A percentile compares a stretch with the other conserved stretches of the same genome.
Conservation (phyloP, 2,329 filamentous ascomycete genomes). For the Curvularia verruculosa region DNA sequence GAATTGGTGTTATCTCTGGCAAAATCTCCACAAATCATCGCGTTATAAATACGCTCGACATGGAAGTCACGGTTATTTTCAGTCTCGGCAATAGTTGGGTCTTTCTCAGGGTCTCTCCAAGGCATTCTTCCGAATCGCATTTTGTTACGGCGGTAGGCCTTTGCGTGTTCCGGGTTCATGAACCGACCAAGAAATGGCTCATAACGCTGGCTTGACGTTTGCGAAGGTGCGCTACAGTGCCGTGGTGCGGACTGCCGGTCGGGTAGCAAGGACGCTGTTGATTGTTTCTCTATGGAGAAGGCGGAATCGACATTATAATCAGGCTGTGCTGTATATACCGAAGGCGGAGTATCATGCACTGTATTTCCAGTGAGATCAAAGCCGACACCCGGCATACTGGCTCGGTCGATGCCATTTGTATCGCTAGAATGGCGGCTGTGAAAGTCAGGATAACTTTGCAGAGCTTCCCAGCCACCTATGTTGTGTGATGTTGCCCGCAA, state of each 20-base stretch:
- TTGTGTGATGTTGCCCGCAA: constrained; percentile 5
- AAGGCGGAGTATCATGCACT: constrained; percentile 9
- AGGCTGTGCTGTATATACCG: constrained; percentile 5
- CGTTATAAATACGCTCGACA: constrained; percentile 42
- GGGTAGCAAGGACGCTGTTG: constrained; percentile 12
- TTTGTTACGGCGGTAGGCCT: constrained; percentile 30
- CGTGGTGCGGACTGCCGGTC: constrained; percentile 6
- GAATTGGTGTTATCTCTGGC: constrained; percentile 41
- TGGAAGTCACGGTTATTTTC: constrained; percentile 24
- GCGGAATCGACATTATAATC: constrained; percentile 16
- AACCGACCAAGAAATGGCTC: constrained; percentile 31
- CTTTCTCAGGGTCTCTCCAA: constrained; percentile 30
- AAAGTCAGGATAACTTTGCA: constrained; percentile 7
- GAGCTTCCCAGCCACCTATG: constrained; percentile 1
- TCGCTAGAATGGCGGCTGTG: constrained; percentile 2
- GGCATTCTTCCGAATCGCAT: constrained; percentile 37
- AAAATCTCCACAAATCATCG: constrained; percentile 38
- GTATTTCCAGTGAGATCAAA: constrained; percentile 11
- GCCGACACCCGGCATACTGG: constrained; percentile 6
- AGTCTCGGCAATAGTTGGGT: constrained; percentile 31
- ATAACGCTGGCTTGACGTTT: constrained; percentile 21
- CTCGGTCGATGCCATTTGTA: constrained; percentile 29
- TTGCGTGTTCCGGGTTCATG: constrained; percentile 25
- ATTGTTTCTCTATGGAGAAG: constrained; percentile 5
- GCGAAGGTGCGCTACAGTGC: constrained; percentile 8